Evolutionary conservation across 2,329 filamentous ascomycete species (phyloP).

Genomic region (Fusarium sp.): DNA sequence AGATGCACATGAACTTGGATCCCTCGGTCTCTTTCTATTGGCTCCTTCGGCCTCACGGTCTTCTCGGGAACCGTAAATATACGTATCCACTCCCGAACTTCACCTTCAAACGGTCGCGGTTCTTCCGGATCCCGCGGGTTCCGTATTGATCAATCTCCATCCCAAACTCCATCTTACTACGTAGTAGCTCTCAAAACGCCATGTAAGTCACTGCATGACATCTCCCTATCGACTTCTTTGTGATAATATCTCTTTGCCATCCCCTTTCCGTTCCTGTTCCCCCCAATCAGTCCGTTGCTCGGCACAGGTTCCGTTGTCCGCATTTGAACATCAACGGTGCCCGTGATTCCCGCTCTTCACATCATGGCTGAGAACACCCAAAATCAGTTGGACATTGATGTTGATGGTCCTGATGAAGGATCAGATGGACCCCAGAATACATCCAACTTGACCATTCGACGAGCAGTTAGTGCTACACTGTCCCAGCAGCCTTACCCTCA

Average conservation of each 20-base stretch:
- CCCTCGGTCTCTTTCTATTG: conserved; percentile 25
- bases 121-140: conserved; percentile 44
- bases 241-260: background rate
- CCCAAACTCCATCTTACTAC: background rate
- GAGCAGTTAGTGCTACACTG: conserved; percentile 43
- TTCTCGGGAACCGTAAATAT: conserved; percentile 31
- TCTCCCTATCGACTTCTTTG: background rate
- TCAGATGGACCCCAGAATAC: conserved; percentile 43
- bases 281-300: background rate
- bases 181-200: background rate
- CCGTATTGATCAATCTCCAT: conserved; percentile 1
- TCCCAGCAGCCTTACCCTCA: conserved; percentile 5
- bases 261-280: background rate
- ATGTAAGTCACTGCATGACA: conserved; percentile 8
- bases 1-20: conserved; percentile 7
- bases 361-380: conserved; percentile 38
- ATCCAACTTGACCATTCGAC: conserved; percentile 39
- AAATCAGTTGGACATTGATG: conserved; percentile 28
- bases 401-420: conserved; percentile 42
- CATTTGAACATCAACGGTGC: background rate
- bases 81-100: conserved; percentile 2
- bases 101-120: background rate
- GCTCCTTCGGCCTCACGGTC: conserved; percentile 32
- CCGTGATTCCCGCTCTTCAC: conserved; percentile 21
- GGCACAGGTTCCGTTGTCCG: background rate